Evolutionary conservation across 306 rosid genomes (phyloP).

Genomic region (Biancaea sappan): DNA sequence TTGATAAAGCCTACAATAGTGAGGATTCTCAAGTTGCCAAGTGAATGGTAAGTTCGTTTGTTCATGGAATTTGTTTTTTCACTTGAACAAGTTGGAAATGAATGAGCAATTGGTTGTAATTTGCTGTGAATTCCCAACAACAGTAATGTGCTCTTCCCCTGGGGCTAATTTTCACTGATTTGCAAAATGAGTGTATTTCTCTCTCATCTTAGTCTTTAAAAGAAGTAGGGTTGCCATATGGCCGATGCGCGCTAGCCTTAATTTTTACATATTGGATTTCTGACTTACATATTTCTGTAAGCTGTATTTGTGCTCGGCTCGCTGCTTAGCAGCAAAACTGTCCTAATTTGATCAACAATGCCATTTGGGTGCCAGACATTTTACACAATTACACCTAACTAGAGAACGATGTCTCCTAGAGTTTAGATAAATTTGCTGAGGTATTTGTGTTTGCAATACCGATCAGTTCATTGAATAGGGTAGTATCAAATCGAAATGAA

Average conservation of each 20-base stretch:
- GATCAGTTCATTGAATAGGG: no score
- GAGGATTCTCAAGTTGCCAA: slow-evolving; percentile 12
- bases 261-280: not conserved
- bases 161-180: not conserved
- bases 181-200: not conserved
- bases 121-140: not conserved
- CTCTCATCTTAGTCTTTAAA: not conserved
- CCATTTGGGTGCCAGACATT: no score
- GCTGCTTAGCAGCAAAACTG: not conserved
- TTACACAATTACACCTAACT: no score
- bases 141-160: not conserved
- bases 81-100: slow-evolving; percentile 1
- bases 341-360: not conserved
- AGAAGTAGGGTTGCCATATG: not conserved
- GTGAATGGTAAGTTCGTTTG: slow-evolving; percentile 22
- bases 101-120: not conserved
- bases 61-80: not conserved
- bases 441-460: no score
- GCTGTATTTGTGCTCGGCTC: not conserved
- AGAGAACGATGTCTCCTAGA: no score
- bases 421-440: no score
- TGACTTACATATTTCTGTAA: not conserved
- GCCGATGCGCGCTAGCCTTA: not conserved
- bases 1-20: slow-evolving; percentile 34
- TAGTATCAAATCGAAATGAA: no score